Percentiles rank a stretch among this genome's conserved stretches.
Conservation (phyloP, 2,329 filamentous ascomycete genomes). For the Phialophora verrucosa region DNA sequence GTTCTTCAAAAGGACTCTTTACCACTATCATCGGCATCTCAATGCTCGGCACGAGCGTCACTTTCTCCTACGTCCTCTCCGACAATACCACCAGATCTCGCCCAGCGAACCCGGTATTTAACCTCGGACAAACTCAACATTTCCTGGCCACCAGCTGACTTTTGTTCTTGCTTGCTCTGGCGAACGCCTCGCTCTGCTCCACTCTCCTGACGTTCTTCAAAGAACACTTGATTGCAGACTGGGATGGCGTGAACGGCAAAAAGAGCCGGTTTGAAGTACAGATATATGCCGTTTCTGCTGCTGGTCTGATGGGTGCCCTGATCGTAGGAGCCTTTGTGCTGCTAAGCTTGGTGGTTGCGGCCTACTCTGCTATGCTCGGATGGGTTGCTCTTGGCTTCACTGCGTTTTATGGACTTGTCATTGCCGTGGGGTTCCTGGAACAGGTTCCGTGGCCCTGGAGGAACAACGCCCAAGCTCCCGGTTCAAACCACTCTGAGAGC, state of each 20-base stretch:
- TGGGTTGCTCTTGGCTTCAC: slow-evolving; percentile 40
- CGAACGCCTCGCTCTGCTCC: slow-evolving; percentile 37
- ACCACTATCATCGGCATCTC: slow-evolving; percentile 38
- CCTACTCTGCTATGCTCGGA: slow-evolving; percentile 37
- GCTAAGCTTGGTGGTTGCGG: slow-evolving; percentile 39
- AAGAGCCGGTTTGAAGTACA: slow-evolving; percentile 36
- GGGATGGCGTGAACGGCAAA: slow-evolving; percentile 37
- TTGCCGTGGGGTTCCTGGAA: slow-evolving; percentile 33
- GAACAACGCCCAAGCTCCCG: slow-evolving; percentile 25
- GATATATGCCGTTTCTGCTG: slow-evolving; percentile 36
- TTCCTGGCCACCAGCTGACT: slow-evolving; percentile 41
- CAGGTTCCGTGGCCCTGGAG: slow-evolving; percentile 38
- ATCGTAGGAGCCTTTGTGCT: slow-evolving; percentile 38
- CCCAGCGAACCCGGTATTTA: slow-evolving; percentile 24
- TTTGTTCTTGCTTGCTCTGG: slow-evolving; percentile 39
- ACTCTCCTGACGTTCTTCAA: slow-evolving; percentile 40
- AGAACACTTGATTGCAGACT: slow-evolving; percentile 38
- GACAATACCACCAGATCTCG: slow-evolving; percentile 28
- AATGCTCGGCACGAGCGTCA: slow-evolving; percentile 39
- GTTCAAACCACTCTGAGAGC: slow-evolving; percentile 21
- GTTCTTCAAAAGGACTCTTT: slow-evolving; percentile 40
- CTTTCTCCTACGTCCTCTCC: slow-evolving; percentile 40
- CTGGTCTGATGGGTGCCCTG: slow-evolving; percentile 36
- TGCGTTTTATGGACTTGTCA: slow-evolving; percentile 36
- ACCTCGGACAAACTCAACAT: slow-evolving; percentile 26